These are phyloP conservation scores for Neurospora intermedia DNA, from an alignment of 495 filamentous ascomycete genomes.

Conservation along the genomic window DNA sequence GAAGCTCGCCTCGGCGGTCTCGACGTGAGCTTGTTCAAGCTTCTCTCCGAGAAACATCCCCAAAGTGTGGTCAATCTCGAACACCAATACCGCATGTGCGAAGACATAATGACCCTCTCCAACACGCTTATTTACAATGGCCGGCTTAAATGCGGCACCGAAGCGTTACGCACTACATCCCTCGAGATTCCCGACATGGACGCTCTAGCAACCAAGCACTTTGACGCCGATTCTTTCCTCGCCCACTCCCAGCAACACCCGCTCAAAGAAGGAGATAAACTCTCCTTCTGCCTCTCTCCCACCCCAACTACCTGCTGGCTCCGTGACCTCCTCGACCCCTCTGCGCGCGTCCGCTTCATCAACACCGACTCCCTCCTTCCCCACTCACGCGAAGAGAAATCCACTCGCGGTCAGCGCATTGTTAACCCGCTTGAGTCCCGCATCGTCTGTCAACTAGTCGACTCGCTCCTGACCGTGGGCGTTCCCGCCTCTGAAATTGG, in stretches of 20 bases:
- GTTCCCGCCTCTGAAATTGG: conserved; percentile 70
- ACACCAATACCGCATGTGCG: conserved; percentile 96
- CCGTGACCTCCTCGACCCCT: conserved; percentile 58
- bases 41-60: conserved; percentile 81
- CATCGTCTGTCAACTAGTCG: conserved; percentile 67
- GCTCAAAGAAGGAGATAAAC: neutral
- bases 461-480: conserved; percentile 62
- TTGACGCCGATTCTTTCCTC: conserved; percentile 32
- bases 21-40: conserved; percentile 86
- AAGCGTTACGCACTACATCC: conserved; percentile 57
- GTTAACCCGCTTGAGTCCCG: conserved; percentile 72
- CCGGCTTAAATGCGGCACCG: conserved; percentile 76
- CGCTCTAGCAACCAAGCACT: conserved; percentile 48
- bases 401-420: conserved; percentile 65
- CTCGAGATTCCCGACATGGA: conserved; percentile 40
- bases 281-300: conserved; percentile 42
- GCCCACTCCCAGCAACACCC: conserved; percentile 6
- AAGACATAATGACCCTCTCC: conserved; percentile 87
- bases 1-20: conserved; percentile 77
- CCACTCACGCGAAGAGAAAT: conserved; percentile 47
- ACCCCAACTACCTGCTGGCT: conserved; percentile 61
- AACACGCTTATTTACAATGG: conserved; percentile 91
- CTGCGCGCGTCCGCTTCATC: conserved; percentile 65
- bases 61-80: conserved; percentile 79
- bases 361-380: conserved; percentile 76